Base-by-base conservation (phyloP, 257 asterid genomes). In the Osmanthus fragrans region DNA sequence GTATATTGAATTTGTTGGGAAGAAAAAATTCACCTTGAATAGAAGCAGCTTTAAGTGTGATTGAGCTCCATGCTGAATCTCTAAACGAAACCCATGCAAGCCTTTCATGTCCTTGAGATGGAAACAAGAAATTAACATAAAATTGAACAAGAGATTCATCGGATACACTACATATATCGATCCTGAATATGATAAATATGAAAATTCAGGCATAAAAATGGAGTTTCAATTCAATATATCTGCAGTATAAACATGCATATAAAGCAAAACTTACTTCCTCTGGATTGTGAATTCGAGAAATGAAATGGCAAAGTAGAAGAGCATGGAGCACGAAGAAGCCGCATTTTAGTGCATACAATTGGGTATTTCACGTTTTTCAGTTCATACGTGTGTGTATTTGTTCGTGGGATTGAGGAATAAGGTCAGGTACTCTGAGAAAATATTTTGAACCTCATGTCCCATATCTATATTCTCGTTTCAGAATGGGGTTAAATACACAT, bases 281-380 rank as follows among this genome's bases (percentile, higher is more conserved):
- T 91, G 7, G 86, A 70, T 68, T 73, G 92, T 39, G 87, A 82
- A 12, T 82, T 70, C 34, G 73, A 84, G 82, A 80, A 77, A 72
- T 80, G 87, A 72, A 88, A 86, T 32, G 89, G 77, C 73, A 80
- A 85, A 76, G 87, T 68, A 2, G 89, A 79, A 75, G 94, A 85
- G 66, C 85, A 83, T n/a, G 93, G 88, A 82, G 89, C 76, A 27
- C 86, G 94, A 77, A 92, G 87, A 79, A 91, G 86, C 80, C 85
- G 89, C 98, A 94, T 91, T 66, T 78, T 63, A 60, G 37, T 21
- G 73, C 32, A 37, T 49, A 58, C 25, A 23, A 7, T 29, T 58
- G 66, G 49, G 18, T 37, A 23, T 19, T 34, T 58, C 16, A 13
- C 66, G 18, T 74, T 73, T 25, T 51, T 32, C 65, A 37, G 75